Conservation (phyloP, 768 basidiomycete genomes). For the Gloeophyllum trabeum region DNA sequence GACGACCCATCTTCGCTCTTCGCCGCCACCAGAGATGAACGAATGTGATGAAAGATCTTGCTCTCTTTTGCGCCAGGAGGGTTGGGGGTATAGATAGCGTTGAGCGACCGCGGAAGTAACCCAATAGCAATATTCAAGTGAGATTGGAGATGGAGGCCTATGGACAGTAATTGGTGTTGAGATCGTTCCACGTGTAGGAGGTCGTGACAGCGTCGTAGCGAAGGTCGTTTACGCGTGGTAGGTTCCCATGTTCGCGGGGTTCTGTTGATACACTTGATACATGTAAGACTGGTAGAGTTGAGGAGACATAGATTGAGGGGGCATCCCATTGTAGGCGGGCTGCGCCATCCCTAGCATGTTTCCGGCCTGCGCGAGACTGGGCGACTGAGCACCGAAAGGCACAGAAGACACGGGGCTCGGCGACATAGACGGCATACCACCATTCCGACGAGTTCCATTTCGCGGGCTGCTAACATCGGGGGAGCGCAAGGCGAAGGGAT, state of each 20-base stretch:
- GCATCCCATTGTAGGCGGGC: conserved; percentile 49
- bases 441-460: conserved; percentile 34
- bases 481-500: conserved; percentile 41
- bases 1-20: too few relatives aligned
- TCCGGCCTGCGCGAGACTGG: conserved; percentile 44
- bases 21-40: too few relatives aligned
- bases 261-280: conserved; percentile 78
- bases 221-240: background rate
- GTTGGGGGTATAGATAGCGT: too few relatives aligned
- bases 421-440: conserved; percentile 21
- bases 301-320: conserved; percentile 45
- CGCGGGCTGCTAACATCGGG: conserved; percentile 42
- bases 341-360: conserved; percentile 55
- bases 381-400: conserved; percentile 51
- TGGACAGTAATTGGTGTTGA: too few relatives aligned
- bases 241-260: conserved; percentile 50
- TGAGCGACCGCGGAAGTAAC: too few relatives aligned
- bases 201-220: too few relatives aligned
- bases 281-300: conserved; percentile 75
- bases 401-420: conserved; percentile 20
- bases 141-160: too few relatives aligned
- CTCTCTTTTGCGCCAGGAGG: too few relatives aligned
- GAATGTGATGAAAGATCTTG: too few relatives aligned
- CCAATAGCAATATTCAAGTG: too few relatives aligned
- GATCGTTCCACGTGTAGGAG: too few relatives aligned